Percentiles rank a stretch among this genome's conserved stretches.
phyloP scores from a whole-genome alignment of 257 asterid species.

The Penstemon davidsonii region DNA sequence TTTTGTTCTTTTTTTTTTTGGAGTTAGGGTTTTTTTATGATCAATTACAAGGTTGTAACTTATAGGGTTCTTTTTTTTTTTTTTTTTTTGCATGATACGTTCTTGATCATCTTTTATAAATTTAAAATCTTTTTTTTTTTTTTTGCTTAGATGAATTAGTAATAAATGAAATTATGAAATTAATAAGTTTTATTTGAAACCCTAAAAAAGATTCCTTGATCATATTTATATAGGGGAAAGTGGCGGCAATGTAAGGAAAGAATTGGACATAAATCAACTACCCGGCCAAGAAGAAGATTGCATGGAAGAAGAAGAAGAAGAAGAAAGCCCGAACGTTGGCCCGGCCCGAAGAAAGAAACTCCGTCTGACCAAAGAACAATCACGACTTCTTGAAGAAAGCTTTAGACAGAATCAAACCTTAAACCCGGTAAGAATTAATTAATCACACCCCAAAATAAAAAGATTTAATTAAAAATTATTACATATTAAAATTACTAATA shows the following conservation, averaged over 20 bases:
- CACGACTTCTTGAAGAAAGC: slow-evolving; percentile 78
- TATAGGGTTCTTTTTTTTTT: slow-evolving; percentile 8
- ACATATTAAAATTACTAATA: no score
- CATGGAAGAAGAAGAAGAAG: slow-evolving; percentile 48
- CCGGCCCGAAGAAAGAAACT: slow-evolving; percentile 65
- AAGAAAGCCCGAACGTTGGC: slow-evolving; percentile 49
- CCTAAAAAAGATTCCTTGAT: background rate
- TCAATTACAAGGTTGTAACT: background rate
- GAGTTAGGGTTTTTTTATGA: background rate
- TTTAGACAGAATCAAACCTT: slow-evolving; percentile 67
- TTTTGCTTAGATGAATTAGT: no score
- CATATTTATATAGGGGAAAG: slow-evolving; percentile 34
- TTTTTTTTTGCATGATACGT: slow-evolving; percentile 22
- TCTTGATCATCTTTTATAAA: no score
- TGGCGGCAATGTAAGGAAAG: slow-evolving; percentile 38
- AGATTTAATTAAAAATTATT: background rate
- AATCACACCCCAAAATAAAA: no score
- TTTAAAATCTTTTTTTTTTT: no score
- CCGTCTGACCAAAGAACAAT: slow-evolving; percentile 69
- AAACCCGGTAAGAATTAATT: slow-evolving; percentile 48
- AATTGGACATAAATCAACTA: slow-evolving; percentile 62
- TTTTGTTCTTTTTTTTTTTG: slow-evolving; percentile 1
- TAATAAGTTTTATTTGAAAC: no score
- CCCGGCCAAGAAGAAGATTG: slow-evolving; percentile 46
- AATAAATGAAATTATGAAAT: no score